Conservation (phyloP, 2,329 filamentous ascomycete species). For the Colletotrichum higginsianum region DNA sequence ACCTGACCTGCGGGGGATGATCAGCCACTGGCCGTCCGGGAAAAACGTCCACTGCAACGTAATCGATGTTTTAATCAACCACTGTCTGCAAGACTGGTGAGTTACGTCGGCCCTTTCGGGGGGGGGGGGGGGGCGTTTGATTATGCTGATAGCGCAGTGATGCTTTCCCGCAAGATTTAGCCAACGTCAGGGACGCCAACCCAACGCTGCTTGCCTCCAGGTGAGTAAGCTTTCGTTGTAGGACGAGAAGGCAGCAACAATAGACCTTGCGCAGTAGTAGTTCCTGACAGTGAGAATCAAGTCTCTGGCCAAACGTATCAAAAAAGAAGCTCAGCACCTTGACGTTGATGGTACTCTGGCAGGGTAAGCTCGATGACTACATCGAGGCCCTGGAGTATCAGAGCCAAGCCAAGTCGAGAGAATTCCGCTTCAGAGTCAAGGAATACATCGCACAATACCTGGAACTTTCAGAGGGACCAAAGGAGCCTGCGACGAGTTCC, state of each 20-base stretch:
- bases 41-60: slow-evolving; percentile 15
- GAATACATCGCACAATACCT: slow-evolving; percentile 32
- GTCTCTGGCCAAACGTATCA: slow-evolving; percentile 34
- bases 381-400: slow-evolving; percentile 35
- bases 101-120: background rate
- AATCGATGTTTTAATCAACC: slow-evolving; percentile 19
- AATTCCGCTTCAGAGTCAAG: slow-evolving; percentile 29
- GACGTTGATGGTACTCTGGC: slow-evolving; percentile 38
- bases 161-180: slow-evolving; percentile 11
- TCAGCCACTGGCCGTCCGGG: slow-evolving; percentile 37
- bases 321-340: slow-evolving; percentile 21
- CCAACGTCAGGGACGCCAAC: slow-evolving; percentile 29
- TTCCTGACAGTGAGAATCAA: slow-evolving; percentile 16
- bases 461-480: slow-evolving; percentile 12
- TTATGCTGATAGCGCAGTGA: slow-evolving; percentile 13
- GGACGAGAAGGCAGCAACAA: background rate
- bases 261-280: background rate
- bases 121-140: background rate
- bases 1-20: slow-evolving; percentile 28
- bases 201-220: slow-evolving; percentile 36
- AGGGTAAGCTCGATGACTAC: slow-evolving; percentile 39
- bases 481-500: background rate
- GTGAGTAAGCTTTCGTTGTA: slow-evolving; percentile 7
- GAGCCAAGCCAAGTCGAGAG: slow-evolving; percentile 16
- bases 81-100: slow-evolving; percentile 17